Evolutionary conservation across 148 eudicot genomes (phyloP).

Genomic region (Heliosperma pusillum): DNA sequence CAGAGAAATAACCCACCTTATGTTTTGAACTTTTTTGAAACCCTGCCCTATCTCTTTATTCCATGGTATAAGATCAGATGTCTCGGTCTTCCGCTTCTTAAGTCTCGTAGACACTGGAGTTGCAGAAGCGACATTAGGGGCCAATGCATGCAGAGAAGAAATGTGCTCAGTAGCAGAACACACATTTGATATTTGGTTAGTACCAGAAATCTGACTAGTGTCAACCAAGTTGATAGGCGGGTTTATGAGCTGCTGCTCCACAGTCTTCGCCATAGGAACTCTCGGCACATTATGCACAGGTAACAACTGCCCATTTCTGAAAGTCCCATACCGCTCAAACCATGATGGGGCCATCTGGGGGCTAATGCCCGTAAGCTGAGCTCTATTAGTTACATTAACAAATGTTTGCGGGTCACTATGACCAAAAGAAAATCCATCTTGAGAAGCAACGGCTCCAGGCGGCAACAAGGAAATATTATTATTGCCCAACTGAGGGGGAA

Average conservation of each 20-base stretch:
- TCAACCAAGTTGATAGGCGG: constrained; percentile 34
- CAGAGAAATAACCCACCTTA: constrained; percentile 44
- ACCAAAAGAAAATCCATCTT: constrained; percentile 38
- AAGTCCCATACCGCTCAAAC: constrained; percentile 70
- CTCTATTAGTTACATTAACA: constrained; percentile 29
- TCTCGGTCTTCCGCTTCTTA: constrained; percentile 64
- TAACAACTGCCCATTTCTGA: constrained; percentile 64
- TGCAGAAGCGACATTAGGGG: constrained; percentile 29
- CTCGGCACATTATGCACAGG: constrained; percentile 39
- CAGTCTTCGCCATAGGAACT: constrained; percentile 31
- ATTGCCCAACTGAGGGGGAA: constrained; percentile 38
- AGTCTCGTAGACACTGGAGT: constrained; percentile 33
- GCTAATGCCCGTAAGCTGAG: constrained; percentile 53
- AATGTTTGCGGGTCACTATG: constrained; percentile 43
- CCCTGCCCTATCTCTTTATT: constrained; percentile 53
- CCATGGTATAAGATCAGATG: constrained; percentile 65
- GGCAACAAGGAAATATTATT: constrained; percentile 35
- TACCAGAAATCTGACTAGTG: constrained; percentile 34
- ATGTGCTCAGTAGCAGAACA: constrained; percentile 33
- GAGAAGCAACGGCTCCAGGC: constrained; percentile 35
- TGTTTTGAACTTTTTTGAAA: constrained; percentile 37
- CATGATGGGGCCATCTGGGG: constrained; percentile 91
- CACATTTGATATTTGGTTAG: constrained; percentile 27
- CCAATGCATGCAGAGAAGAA: constrained; percentile 34
- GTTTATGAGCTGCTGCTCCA: constrained; percentile 37